phyloP scores from a whole-genome alignment of 257 asterid species.

The Capsicum baccatum region DNA sequence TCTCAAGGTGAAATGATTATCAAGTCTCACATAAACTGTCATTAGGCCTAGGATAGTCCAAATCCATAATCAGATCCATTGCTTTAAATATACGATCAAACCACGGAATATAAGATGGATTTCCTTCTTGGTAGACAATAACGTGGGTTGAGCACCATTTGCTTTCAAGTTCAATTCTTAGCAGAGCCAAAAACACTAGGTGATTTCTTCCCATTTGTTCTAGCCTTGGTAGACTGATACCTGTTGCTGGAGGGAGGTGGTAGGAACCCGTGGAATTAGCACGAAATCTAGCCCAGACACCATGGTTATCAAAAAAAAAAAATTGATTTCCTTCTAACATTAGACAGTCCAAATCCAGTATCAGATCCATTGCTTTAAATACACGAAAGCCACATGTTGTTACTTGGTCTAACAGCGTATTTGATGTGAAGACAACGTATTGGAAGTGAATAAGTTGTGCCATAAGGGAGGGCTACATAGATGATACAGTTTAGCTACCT shows the following conservation, averaged over 20 bases:
- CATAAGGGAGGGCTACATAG: background rate
- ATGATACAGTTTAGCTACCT: slow-evolving; percentile 10
- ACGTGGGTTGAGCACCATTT: too few relatives aligned
- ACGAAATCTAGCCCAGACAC: too few relatives aligned
- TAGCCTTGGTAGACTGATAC: too few relatives aligned
- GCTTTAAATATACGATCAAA: background rate
- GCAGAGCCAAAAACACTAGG: too few relatives aligned
- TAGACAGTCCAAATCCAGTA: background rate
- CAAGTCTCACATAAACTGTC: slow-evolving; percentile 15
- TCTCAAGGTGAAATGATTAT: slow-evolving; percentile 13
- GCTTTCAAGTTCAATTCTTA: too few relatives aligned
- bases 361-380: slow-evolving; percentile 8
- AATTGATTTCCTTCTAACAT: background rate
- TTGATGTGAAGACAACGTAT: background rate
- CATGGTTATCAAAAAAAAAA: background rate
- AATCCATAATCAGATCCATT: slow-evolving; percentile 15
- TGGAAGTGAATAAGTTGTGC: slow-evolving; percentile 10
- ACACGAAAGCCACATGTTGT: background rate
- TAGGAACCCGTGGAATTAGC: too few relatives aligned
- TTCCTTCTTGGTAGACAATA: background rate
- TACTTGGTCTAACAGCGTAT: background rate
- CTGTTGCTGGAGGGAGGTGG: too few relatives aligned
- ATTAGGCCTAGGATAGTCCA: background rate
- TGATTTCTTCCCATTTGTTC: too few relatives aligned
- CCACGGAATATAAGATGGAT: background rate